Base-by-base conservation (phyloP, 2,329 filamentous ascomycete species). In the Trichoderma koningiopsis region DNA sequence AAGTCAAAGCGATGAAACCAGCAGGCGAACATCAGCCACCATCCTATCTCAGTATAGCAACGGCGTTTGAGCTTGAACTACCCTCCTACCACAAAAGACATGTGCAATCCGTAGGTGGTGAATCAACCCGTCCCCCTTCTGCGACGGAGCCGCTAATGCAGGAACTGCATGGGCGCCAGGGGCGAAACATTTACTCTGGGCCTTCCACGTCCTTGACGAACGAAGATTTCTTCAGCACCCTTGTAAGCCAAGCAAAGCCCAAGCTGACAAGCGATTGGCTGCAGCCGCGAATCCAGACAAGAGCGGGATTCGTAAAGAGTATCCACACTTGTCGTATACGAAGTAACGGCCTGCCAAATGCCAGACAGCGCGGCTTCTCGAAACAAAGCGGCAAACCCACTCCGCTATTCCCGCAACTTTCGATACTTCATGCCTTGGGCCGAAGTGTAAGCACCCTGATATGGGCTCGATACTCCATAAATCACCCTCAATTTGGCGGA, bases 141-240 rank as follows among this genome's bases (percentile, higher is more conserved):
- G 58, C 64, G 31, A 59, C 64, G 64, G 55, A 52, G 70, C 59
- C 69, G 68, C 71, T 73, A 72, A 71, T 72, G 72, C 72, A 74
- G 72, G 72, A 72, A 74, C 73, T 69, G 64, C 52, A 68, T 67
- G 62, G 61, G 22, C 58, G 55, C 65, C 65, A 68, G 64, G 64
- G 64, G 64, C 31, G 31, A 52, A 59, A 58, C 64, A 35, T 67
- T 67, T 16, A 59, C 29, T 59, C 55, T 67, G 55, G 64, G 37
- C 40, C 64, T 52, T 22, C 52, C 40, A 24, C 24, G 29, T 37
- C 68, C 53, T 64, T 29, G 37, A 57, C 52, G 33, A 40, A 16
- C 57, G 22, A 57, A 65, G 33, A 40, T 22, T 64, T 58, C 68
- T 64, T 40, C 33, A 66, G 2, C 53, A 61, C 55, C 68, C 58